These are phyloP conservation scores for Naganishia cerealis DNA, from an alignment of 1,284 basidiomycete species.

Conservation along the genomic window DNA sequence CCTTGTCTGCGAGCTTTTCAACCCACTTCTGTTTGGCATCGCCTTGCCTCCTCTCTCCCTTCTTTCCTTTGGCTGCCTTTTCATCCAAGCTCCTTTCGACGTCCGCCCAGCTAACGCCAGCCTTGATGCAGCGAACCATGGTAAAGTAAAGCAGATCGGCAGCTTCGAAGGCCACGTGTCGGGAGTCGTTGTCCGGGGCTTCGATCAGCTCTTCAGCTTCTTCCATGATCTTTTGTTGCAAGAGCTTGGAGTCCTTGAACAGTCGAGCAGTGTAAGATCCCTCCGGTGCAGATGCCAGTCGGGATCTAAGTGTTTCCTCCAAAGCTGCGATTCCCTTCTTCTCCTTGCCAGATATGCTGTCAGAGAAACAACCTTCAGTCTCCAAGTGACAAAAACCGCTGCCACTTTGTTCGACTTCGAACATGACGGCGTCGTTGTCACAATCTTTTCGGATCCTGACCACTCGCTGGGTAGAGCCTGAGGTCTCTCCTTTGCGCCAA, in stretches of 20 bases:
- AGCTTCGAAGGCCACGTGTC: conserved; percentile 81
- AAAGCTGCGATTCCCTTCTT: conserved; percentile 75
- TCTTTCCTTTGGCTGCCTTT: conserved; percentile 85
- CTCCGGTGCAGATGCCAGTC: conserved; percentile 74
- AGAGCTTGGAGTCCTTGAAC: conserved; percentile 77
- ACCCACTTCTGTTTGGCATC: conserved; percentile 89
- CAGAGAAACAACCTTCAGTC: conserved; percentile 75
- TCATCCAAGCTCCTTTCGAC: conserved; percentile 80
- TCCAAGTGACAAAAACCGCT: conserved; percentile 91
- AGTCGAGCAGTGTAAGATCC: conserved; percentile 90
- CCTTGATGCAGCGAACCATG: conserved; percentile 78
- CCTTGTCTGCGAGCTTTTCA: conserved; percentile 48
- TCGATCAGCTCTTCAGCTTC: conserved; percentile 94
- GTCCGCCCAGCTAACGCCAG: conserved; percentile 80
- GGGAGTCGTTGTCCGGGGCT: conserved; percentile 67
- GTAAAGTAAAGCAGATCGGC: conserved; percentile 96
- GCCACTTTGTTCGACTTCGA: conserved; percentile 86
- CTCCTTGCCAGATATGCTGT: conserved; percentile 42
- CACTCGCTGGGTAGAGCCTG: conserved; percentile 87
- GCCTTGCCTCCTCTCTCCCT: conserved; percentile 82
- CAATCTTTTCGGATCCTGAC: conserved; percentile 84
- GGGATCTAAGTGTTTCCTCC: conserved; percentile 74
- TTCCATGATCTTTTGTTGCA: conserved; percentile 93
- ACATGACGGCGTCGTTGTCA: conserved; percentile 88
- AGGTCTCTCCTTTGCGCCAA: conserved; percentile 96